phyloP scores from a whole-genome alignment of 352 stramenopile species.

The Globisporangium polare region DNA sequence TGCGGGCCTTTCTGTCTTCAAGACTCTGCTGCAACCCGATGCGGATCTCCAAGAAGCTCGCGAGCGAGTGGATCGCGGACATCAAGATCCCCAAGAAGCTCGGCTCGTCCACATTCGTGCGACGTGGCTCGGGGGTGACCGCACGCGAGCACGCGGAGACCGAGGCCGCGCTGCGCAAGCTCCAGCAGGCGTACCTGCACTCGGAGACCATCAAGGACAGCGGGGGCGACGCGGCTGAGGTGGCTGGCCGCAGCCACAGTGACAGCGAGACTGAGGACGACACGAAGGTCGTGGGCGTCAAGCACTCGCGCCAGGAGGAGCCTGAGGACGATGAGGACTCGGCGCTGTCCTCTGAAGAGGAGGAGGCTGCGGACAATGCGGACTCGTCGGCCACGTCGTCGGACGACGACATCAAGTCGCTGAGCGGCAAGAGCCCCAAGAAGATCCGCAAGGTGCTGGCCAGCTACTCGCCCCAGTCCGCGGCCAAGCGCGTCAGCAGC shows the following conservation, averaged over 20 bases:
- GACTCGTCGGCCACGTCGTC: slow-evolving; percentile 1
- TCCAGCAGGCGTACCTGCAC: slow-evolving; percentile 37
- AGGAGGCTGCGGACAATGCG: background rate
- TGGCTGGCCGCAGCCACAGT: background rate
- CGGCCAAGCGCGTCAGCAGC: background rate
- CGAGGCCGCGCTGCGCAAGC: slow-evolving; percentile 32
- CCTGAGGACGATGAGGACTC: slow-evolving; percentile 4
- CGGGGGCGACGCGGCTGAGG: background rate
- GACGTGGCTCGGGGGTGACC: slow-evolving; percentile 23
- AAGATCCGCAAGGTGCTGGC: slow-evolving; percentile 10
- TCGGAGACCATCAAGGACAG: slow-evolving; percentile 13
- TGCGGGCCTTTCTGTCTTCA: slow-evolving; percentile 56
- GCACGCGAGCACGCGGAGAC: slow-evolving; percentile 26
- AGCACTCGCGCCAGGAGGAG: slow-evolving; percentile 12
- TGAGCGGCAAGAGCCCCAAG: slow-evolving; percentile 10
- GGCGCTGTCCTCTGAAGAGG: slow-evolving; percentile 6
- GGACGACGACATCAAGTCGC: background rate
- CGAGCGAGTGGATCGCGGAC: slow-evolving; percentile 57
- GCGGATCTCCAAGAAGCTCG: slow-evolving; percentile 77
- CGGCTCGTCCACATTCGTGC: slow-evolving; percentile 60
- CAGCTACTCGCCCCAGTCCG: background rate
- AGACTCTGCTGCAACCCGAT: slow-evolving; percentile 72
- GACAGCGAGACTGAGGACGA: background rate
- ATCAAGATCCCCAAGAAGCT: slow-evolving; percentile 74
- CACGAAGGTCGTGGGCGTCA: background rate